Evolutionary conservation across 2,329 filamentous ascomycete species (phyloP), one percentile per base, ranked within the genome.

Genomic region (Bipolaris cookei): DNA sequence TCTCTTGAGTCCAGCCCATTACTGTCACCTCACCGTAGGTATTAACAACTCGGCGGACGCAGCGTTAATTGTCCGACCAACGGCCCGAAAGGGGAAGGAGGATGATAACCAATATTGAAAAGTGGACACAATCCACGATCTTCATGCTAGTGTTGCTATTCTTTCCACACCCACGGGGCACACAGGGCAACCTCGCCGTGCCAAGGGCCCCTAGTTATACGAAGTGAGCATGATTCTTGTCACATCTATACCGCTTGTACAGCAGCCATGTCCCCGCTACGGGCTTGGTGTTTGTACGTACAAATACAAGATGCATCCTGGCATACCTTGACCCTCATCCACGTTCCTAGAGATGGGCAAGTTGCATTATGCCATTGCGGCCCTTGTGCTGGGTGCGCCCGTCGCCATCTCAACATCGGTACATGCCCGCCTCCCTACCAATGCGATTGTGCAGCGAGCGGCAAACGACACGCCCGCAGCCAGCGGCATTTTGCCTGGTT

Each of bases 241-340:
- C 11, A 44, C 41, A 41, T 10, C 8, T n/a, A 20, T 2, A 46
- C 28, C 21, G 23, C 18, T 45, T 34, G 18, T 14, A 25, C 25
- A 7, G 25, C 18, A 34, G 3, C 14, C 35, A 11, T 28, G 53
- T 21, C 13, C 23, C 21, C 47, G 32, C 47, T 51, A 28, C 25
- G 32, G 47, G 39, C 41, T 56, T 56, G 41, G 41, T 56, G 7
- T 44, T 51, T 11, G 25, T 56, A 46, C 47, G 45, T 56, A 46
- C 53, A 51, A 38, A 46, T 45, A 51, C 25, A 18, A 39, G 18
- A 42, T 25, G n/a, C 25, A 39, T 34, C 18, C 35, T 10, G 21
- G 47, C 34, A 18, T 11, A 11, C 28, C 6, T 20, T 10, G 1
- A 16, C 34, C 14, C 25, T 18, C 38, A 16, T 39, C 16, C 35